Base-by-base conservation (phyloP, 305 asterid genomes). In the Fraxinus paxiana region DNA sequence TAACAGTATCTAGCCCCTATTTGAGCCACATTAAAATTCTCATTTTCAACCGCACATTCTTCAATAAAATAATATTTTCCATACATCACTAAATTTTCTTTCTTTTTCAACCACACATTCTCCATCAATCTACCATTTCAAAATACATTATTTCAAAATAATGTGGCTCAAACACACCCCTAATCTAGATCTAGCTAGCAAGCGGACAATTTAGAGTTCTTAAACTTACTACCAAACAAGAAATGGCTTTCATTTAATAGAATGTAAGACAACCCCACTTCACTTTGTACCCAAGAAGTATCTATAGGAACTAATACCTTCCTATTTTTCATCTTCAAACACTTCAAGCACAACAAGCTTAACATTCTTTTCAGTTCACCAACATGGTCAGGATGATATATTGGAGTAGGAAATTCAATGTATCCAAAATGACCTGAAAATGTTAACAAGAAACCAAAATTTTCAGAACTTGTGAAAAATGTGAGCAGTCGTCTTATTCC, bases 391-490 rank as follows among this genome's bases (percentile, higher is more conserved):
- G 98, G 99, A 87, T 96, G 98, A 82, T 94, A 96, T 51, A 94
- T 87, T 46, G 94, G 92, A 82, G 95, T 92, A 48, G 99, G 98
- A 73, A 96, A 78, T 73, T 96, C 99, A 73, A 96, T 93, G 84
- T 92, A 94, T 78, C 98, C 99, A 86, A 93, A 96, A 87, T 96
- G 98, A 33, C 99, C 98, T 96, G 93, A 86, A 89, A 24, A 87
- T 6, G 77, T 82, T 78, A 77, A 51, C 82, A 83, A 81, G 79
- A 79, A 71, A 54, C 79, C 31, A 12, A 77, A 6, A 28, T 1
- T 61, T 24, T 15, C 63, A 81, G 73, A 80, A 81, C 79, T 79
- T 80, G 78, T 33, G 26, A 78, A 76, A 22, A 15, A 72, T 37
- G 67, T 59, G 77, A 77, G 56, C 72, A 22, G 69, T 46, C 67